Conservation (phyloP, 2,329 filamentous ascomycete genomes). For the Eurotiales sp. region DNA sequence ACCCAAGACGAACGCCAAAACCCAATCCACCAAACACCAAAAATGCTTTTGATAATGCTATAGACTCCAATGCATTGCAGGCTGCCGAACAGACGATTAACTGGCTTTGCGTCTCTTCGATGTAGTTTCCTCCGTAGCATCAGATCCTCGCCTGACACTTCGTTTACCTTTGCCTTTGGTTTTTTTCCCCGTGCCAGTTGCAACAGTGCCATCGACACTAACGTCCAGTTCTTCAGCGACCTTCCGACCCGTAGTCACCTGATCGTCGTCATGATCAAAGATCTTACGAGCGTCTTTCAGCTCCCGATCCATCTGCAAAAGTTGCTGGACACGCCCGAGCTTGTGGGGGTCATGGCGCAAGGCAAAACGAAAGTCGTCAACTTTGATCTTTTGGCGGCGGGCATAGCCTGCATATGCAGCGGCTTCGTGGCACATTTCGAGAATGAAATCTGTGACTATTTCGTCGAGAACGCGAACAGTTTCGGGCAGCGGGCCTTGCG, state of each 20-base stretch:
- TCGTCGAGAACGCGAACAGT: constrained; percentile 88
- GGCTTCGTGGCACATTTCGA: constrained; percentile 87
- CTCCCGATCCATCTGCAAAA: constrained; percentile 81
- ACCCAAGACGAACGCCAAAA: background rate
- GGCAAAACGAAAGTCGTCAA: constrained; percentile 95
- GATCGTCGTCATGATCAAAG: constrained; percentile 44
- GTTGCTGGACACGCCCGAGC: constrained; percentile 82
- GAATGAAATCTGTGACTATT: constrained; percentile 94
- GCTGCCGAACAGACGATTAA: constrained; percentile 6
- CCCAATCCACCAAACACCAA: background rate
- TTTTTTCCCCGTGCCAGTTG: constrained; percentile 28
- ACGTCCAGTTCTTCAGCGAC: constrained; percentile 25
- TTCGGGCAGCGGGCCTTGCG: constrained; percentile 70
- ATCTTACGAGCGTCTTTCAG: constrained; percentile 76
- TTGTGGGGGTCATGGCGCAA: constrained; percentile 80
- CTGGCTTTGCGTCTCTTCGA: constrained; percentile 31
- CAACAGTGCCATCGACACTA: constrained; percentile 20
- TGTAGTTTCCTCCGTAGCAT: constrained; percentile 33
- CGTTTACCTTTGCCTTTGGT: constrained; percentile 35
- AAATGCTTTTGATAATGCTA: background rate
- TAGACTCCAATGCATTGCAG: background rate
- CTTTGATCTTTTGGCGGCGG: constrained; percentile 92
- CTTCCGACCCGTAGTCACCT: constrained; percentile 35
- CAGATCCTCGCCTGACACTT: constrained; percentile 28
- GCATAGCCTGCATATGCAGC: constrained; percentile 80